Conservation (phyloP, 768 basidiomycete species). For the Russula abietina region DNA sequence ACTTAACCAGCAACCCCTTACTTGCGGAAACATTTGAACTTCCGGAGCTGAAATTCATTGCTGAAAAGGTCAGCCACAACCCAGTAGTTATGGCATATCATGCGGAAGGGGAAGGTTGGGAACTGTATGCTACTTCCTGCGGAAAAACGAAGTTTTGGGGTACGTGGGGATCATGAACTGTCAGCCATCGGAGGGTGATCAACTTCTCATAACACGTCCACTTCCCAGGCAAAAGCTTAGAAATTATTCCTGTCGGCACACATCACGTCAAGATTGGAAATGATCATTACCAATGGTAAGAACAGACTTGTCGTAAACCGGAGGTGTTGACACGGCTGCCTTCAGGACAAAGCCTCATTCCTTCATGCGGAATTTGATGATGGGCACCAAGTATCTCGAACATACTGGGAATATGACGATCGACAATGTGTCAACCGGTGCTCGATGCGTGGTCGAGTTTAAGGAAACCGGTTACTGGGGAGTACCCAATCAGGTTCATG, state of each 20-base stretch:
- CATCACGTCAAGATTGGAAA: constrained; percentile 60
- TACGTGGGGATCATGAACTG: constrained; percentile 34
- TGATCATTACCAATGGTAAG: constrained; percentile 69
- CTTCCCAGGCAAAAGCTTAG: constrained; percentile 72
- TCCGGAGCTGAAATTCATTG: constrained; percentile 69
- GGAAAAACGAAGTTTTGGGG: constrained; percentile 91
- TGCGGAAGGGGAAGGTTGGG: constrained; percentile 75
- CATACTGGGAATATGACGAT: constrained; percentile 77
- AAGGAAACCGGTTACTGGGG: constrained; percentile 84
- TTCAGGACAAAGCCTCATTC: constrained; percentile 80
- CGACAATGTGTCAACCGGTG: constrained; percentile 50
- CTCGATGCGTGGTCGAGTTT: constrained; percentile 71
- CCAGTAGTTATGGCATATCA: constrained; percentile 83
- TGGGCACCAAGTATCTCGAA: constrained; percentile 87
- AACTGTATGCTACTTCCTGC: constrained; percentile 65
- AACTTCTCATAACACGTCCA: constrained; percentile 21
- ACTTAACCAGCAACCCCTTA: constrained; percentile 65
- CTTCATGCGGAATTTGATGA: constrained; percentile 84
- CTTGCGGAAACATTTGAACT: constrained; percentile 87
- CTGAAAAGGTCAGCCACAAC: constrained; percentile 84
- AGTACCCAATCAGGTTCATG: constrained; percentile 64
- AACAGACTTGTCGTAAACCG: neutral
- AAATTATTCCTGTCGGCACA: constrained; percentile 74
- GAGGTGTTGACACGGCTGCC: neutral
- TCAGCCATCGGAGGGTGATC: constrained; percentile 21